Base-by-base conservation (phyloP, 768 basidiomycete genomes). In the Dacryopinax spathularia region DNA sequence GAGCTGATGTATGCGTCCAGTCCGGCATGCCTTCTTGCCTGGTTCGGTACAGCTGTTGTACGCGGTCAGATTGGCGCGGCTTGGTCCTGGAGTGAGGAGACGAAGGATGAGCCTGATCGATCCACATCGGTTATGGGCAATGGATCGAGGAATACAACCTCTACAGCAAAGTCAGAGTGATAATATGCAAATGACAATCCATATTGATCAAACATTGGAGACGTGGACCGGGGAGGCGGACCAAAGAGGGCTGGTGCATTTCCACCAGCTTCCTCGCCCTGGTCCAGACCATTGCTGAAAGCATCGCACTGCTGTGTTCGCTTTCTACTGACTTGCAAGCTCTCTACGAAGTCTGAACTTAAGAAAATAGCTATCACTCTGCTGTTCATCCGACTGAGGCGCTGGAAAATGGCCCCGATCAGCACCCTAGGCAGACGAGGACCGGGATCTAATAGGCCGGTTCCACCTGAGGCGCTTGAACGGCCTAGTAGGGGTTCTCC, bases 51-150 rank as follows among this genome's bases (percentile, higher is more conserved):
- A 18, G 65, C 33, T 16, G 43, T 44, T 16, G 60, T 2, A 34
- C 64, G 29, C 20, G 35, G 25, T 60, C 61, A 62, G 22, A 39
- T 63, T 20, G 48, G 22, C 0, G 35, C 56, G 59, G 63, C 59
- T 36, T 65, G 64, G 62, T 27, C 34, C 18, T 63, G 36, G 33
- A 15, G 27, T 31, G 44, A 60, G n/a, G 63, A 64, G 60, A 64
- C 63, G n/a, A 34, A 64, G 20, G 66, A 66, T 16, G 34, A 66
- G 60, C 62, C 48, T 20, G 48, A 56, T 6, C 31, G 25, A 27
- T 22, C 25, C 18, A 56, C 15, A 13, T 29, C 48, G 13, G 20
- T 29, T 29, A 13, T 29, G 22, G 31, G 48, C 48, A 31, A 31
- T 29, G 48, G 25, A 7, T 15, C 48, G 13, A 13, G 25, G 5